These are phyloP conservation scores for Populus nigra DNA, from an alignment of 345 rosid genomes.

Conservation along the genomic window DNA sequence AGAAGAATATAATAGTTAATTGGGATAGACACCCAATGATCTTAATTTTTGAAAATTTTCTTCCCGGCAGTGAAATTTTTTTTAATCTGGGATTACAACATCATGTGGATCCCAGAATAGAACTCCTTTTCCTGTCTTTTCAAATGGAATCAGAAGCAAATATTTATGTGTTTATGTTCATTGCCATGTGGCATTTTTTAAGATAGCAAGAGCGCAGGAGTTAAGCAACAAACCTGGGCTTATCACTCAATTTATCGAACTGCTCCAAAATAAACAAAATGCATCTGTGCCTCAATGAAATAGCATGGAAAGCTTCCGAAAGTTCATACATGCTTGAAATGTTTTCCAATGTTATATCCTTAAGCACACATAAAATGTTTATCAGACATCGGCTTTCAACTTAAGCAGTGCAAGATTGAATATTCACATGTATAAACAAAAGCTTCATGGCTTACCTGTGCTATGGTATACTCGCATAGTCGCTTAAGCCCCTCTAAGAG, in stretches of 20 bases:
- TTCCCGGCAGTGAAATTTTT: not conserved
- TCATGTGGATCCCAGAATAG: not conserved
- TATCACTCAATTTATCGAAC: conserved; percentile 72
- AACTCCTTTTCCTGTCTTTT: not conserved
- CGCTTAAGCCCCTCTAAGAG: conserved; percentile 96
- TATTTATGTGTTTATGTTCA: not conserved
- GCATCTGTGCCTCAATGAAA: conserved; percentile 85
- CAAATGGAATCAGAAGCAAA: not conserved
- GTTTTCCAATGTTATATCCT: conserved; percentile 91
- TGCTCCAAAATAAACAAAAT: conserved; percentile 89
- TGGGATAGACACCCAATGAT: not conserved
- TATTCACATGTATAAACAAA: not conserved
- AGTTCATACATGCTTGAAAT: conserved; percentile 95
- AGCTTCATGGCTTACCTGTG: conserved; percentile 62
- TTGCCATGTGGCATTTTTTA: not conserved
- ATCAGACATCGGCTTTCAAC: conserved; percentile 25
- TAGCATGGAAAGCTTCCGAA: conserved; percentile 92
- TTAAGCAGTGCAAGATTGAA: conserved; percentile 10
- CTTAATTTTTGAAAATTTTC: not conserved
- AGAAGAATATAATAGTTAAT: not conserved
- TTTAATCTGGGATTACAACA: not conserved
- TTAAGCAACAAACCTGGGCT: conserved; percentile 58
- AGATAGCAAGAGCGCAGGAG: conserved; percentile 1
- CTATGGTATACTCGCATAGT: conserved; percentile 92
- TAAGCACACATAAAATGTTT: conserved; percentile 9